Evolutionary conservation across 352 stramenopile genomes (phyloP), one percentile per base, ranked within the genome.

Genomic region (Phytophthora vignae): DNA sequence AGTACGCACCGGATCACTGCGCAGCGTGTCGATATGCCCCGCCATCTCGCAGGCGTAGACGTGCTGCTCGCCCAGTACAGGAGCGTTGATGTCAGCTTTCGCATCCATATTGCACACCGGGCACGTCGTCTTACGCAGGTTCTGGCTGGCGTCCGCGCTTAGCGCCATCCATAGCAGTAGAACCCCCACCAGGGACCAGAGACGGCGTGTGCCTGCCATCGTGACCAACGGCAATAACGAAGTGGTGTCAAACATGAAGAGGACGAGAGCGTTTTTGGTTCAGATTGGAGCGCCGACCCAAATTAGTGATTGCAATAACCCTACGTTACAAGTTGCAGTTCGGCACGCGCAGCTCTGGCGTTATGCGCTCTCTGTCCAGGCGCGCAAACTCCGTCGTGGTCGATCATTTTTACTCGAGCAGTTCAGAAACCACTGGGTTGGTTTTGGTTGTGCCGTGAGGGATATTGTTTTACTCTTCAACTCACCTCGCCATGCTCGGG

Each of bases 41-140:
- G 85, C 85, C 85, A 92, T 92, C 60, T 89, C 85, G 58, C 85
- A 92, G 31, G 85, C 83, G 71, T 87, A 92, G 25, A 92, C 65
- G 54, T 68, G 58, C 73, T 92, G 83, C 56, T 78, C 83, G 59
- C 84, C 83, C 46, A 83, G 71, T 52, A 92, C 79, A 53, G 79
- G 75, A 49, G 80, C 81, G 60, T 87, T 86, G 63, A 87, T 79
- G 55, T 61, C 27, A 48, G 25, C 42, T 55, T 77, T 81, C 25
- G 78, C 64, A 64, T 82, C 77, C 73, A 82, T 81, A 33, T 78
- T 77, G 66, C 74, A 84, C 8, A 84, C 55, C 29, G 76, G 76
- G 48, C 76, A 83, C 12, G 67, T 73, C 15, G 64, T 76, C 54
- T 84, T 84, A 48, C 67, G 71, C 49, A 84, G 68, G 62, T 84